phyloP scores from a whole-genome alignment of 192 early-diverging fungal genomes.

The Umbelopsis ramanniana region DNA sequence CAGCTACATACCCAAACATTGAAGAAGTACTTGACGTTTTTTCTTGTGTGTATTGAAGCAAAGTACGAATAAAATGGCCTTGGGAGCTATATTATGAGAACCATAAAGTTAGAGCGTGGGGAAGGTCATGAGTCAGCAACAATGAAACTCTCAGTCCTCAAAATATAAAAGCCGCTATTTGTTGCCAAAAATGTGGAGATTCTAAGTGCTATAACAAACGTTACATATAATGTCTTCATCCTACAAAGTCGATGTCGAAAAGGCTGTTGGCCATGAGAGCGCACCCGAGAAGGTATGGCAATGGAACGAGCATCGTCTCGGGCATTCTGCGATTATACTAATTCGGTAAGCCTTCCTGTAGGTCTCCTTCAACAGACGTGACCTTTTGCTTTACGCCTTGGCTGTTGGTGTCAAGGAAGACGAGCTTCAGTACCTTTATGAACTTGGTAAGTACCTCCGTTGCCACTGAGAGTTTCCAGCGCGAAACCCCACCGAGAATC shows the following conservation, averaged over 20 bases:
- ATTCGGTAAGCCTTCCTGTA: background rate
- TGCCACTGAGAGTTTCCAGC: background rate
- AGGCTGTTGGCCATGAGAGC: slow-evolving; percentile 59
- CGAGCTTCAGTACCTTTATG: slow-evolving; percentile 73
- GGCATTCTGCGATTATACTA: background rate
- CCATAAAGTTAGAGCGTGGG: background rate
- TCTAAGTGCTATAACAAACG: background rate
- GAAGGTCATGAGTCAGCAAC: slow-evolving; percentile 21
- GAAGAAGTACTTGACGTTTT: too few species aligned
- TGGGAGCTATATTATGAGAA: too few species aligned
- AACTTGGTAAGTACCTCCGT: slow-evolving; percentile 48
- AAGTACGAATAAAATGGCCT: too few species aligned
- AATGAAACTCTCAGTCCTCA: slow-evolving; percentile 1
- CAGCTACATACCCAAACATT: too few species aligned
- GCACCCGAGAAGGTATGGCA: slow-evolving; percentile 46
- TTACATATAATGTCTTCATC: slow-evolving; percentile 5
- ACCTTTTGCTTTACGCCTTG: slow-evolving; percentile 72
- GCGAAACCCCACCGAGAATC: too few species aligned
- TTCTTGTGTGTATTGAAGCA: too few species aligned
- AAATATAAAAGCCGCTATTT: slow-evolving; percentile 7
- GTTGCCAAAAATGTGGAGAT: background rate
- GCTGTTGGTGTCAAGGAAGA: slow-evolving; percentile 61
- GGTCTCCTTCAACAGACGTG: slow-evolving; percentile 54
- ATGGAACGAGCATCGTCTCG: background rate
- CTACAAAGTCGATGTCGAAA: slow-evolving; percentile 54